Base-by-base conservation (phyloP, 768 basidiomycete species). In the Gloeopeniophorella convolvens region DNA sequence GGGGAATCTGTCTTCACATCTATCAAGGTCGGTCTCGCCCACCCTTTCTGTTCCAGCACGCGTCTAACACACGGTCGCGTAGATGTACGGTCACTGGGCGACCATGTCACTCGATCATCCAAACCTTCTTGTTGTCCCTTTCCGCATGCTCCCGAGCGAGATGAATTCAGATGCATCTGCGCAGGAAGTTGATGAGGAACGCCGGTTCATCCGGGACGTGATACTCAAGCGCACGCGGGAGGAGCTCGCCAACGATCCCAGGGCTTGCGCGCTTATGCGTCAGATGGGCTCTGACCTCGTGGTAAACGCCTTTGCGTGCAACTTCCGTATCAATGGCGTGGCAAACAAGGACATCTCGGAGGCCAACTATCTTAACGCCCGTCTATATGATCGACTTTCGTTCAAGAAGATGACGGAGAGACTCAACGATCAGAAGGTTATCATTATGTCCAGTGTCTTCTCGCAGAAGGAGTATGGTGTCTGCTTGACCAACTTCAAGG, bases 261-360 rank as follows among this genome's bases (percentile, higher is more conserved):
- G 21, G 24, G 57, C 50, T 2, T 31, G 43, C 10, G 39, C 44
- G 3, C 40, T 58, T 4, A 44, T 58, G 46, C 50, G 51, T 24
- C 46, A 45, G 26, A 48, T 58, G 43, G 55, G 55, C 4, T 52
- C 57, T 9, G 74, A 75, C 53, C 65, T 76, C 48, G 65, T 61
- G 43, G 72, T 76, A 62, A 73, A 74, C 48, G 63, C 68, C 2
- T 76, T 75, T 48, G 65, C 68, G 2, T 67, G 66, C 62, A 74
- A 76, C 61, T 73, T 74, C 63, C 61, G 64, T 16, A 49, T 66
- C 39, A 59, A 65, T 42, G 70, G 64, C 30, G 45, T 41, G 27
- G 31, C 61, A 35, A 74, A 71, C 61, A 53, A 57, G 18, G 70
- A 71, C 56, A 59, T 74, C 48, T 63, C 52, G 24, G 70, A 72